Percentiles rank a stretch among this genome's conserved stretches.
These are phyloP conservation scores for Fusarium sambucinum DNA, from an alignment of 2,329 filamentous ascomycete species.

Conservation along the genomic window DNA sequence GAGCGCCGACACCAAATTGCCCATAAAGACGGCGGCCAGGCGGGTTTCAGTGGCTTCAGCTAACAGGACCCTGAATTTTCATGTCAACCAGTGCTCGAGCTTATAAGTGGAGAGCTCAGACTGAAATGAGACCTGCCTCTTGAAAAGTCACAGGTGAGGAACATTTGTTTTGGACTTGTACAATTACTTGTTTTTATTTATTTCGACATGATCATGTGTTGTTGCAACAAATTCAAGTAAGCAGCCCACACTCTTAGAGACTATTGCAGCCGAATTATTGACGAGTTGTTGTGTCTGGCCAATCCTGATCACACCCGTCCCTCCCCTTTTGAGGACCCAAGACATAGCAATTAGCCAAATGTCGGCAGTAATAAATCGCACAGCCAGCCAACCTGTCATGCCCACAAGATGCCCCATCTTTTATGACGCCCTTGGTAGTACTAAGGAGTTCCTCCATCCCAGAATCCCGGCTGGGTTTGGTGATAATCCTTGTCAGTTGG, in stretches of 20 bases:
- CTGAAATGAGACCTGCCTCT: slow-evolving; percentile 8
- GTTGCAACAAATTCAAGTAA: neutral
- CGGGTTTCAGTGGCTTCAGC: slow-evolving; percentile 25
- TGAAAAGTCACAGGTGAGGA: slow-evolving; percentile 13
- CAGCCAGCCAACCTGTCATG: neutral
- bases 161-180: slow-evolving; percentile 8
- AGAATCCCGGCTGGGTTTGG: neutral
- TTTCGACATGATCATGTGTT: too few species aligned
- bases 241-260: slow-evolving; percentile 5
- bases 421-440: slow-evolving; percentile 24
- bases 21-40: slow-evolving; percentile 3
- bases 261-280: slow-evolving; percentile 20
- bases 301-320: slow-evolving; percentile 40
- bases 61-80: slow-evolving; percentile 24
- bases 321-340: slow-evolving; percentile 31
- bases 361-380: slow-evolving; percentile 19
- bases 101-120: slow-evolving; percentile 3
- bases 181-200: neutral
- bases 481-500: slow-evolving; percentile 19
- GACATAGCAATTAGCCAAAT: slow-evolving; percentile 11
- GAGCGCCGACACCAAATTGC: neutral
- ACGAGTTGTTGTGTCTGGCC: slow-evolving; percentile 23
- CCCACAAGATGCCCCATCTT: slow-evolving; percentile 2
- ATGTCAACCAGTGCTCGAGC: neutral
- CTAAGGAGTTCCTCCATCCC: slow-evolving; percentile 1